Base-by-base conservation (phyloP, 148 eudicot genomes). In the Amaranthus palmeri region DNA sequence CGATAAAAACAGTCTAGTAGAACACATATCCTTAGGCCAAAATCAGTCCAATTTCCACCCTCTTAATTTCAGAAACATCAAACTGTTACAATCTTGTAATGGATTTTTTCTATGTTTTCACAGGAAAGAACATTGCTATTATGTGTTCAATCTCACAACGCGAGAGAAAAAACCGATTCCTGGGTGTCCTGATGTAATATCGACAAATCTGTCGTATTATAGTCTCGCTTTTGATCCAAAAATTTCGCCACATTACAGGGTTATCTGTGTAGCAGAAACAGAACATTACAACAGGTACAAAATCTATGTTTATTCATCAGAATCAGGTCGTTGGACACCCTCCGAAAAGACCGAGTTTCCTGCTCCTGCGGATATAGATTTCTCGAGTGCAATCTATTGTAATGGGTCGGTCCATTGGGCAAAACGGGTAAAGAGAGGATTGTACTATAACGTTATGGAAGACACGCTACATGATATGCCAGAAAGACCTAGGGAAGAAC, bases 341-440 rank as follows among this genome's bases (percentile, higher is more conserved):
- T 75, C 77, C 4, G 46, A 68, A 14, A 58, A 51, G 13, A 40
- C 59, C 0, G 60, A 68, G 3, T 68, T 68, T 42, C 10, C 14
- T 60, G 78, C 78, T 7, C 77, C 72, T 68, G 4, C 46, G 3
- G 78, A 68, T 13, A 68, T 75, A 59, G 78, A 75, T 61, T 75
- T 75, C 40, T 15, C 57, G 6, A 53, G 58, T 15, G 67, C 45
- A 2, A 36, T 60, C 41, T 75, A 68, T 17, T 75, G 78, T 10
- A 68, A 75, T 60, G 72, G 72, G 14, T 46, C 72, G 18, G 25
- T 75, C 49, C 78, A 68, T 52, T 75, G 78, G 78, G 68, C 61
- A 4, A 75, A 68, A 59, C 68, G 78, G n/a, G 17, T 68, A 5
- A 0, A 0, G 0, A 68, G 67, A 11, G 78, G 78, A 3, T 52